Base-by-base conservation (phyloP, 371 early-diverging fungal genomes). In the Mucor ambiguus region DNA sequence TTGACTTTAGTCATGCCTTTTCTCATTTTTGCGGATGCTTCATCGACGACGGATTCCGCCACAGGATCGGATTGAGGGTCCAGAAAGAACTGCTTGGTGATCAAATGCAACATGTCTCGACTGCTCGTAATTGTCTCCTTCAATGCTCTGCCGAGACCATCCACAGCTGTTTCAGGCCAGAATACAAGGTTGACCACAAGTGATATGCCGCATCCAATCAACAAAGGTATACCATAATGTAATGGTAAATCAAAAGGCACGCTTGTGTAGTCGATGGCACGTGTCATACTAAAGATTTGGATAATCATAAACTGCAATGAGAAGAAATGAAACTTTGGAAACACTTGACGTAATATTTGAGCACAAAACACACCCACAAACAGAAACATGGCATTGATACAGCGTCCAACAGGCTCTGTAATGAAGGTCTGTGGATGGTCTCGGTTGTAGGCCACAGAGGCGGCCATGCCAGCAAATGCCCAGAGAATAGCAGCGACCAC, bases 151-250 rank as follows among this genome's bases (percentile, higher is more conserved):
- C 84, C 84, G 73, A 84, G 59, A 10, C 84, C 84, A 58, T 84
- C 81, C 0, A 81, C 77, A 11, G 84, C 84, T 7, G 84, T 76
- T 61, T 84, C 84, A 26, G 80, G 81, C 84, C 84, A 84, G n/a
- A 76, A 57, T 10, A 75, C 29, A 1, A 84, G 52, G 57, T 84
- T 84, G 41, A 80, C 76, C 2, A 77, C 48, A 12, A 81, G 63
- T 14, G 74, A 64, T 30, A 77, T 66, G 4, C 46, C 68, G 41
- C 67, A 68, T 3, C 78, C 78, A 12, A 79, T 65, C 3, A 72
- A 26, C 5, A 79, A 56, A 1, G 79, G 74, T 5, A 73, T 43
- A 1, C 74, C 79, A 41, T 74, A 79, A 30, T 73, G 44, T 26
- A 71, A 35, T 18, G 76, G 76, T 30, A 75, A 37, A 12, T 63